Evolutionary conservation across 805 yeast genomes (phyloP), one percentile per base, ranked within the genome.

Genomic region (Yamadazyma sp.): DNA sequence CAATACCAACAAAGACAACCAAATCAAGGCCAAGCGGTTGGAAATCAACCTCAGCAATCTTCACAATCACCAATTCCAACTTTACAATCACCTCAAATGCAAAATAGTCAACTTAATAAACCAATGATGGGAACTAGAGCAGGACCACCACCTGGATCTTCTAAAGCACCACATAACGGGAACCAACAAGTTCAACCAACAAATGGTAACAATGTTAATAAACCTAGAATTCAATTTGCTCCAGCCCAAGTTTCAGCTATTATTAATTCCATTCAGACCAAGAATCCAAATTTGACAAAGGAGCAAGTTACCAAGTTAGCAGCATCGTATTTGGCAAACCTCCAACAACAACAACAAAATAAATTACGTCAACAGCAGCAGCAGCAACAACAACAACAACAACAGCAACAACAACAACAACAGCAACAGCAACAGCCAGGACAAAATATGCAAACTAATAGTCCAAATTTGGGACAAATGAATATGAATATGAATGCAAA

Each of bases 251-350:
- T 80, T 4, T 71, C 83, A 7, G 80, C 83, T 1, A 71, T 80
- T 27, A 75, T 80, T 38, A 75, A 69, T 44, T 77, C 80, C 29
- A 80, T 80, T 35, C 84, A 80, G 50, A 59, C 71, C n/a, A 78
- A 78, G 47, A 75, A 80, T 51, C 87, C 87, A 1, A 72, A 68
- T 21, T 58, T 78, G 50, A 65, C 77, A 8, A 78, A 78, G 41
- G 81, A 76, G 38, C 82, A 80, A 47, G 84, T 80, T 1, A 76
- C 82, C 2, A 73, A 76, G 39, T 63, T 80, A 38, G 86, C 86
- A 2, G 82, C 82, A 3, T 69, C 78, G 11, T 78, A 79, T 47
- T 54, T 80, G 42, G 79, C 84, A 1, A 74, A 69, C 40, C 56
- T 75, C 23, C 82, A 77, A 51, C 75, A 70, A 40, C 72, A 68